A percentile compares a stretch with the other conserved stretches of the same genome.
phyloP scores from a whole-genome alignment of 352 stramenopile species.

The Blastocystis sp. region DNA sequence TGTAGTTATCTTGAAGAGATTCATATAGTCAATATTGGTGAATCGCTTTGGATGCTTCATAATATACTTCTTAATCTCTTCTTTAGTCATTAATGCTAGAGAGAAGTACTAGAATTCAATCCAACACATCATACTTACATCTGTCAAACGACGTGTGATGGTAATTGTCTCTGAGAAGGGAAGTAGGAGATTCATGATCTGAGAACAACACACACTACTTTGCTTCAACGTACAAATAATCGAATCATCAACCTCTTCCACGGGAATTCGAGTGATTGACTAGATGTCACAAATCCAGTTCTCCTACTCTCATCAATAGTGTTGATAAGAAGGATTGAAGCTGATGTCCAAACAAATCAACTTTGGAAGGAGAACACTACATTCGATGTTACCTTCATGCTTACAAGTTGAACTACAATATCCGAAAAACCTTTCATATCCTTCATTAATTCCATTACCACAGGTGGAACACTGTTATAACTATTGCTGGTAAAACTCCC shows the following conservation, averaged over 20 bases:
- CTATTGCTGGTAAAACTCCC: neutral
- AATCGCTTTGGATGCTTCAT: conserved; percentile 35
- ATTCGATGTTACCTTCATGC: neutral
- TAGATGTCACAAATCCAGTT: neutral
- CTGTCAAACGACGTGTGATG: conserved; percentile 11
- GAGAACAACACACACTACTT: conserved; percentile 47
- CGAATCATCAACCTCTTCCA: conserved; percentile 14
- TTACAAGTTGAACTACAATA: neutral
- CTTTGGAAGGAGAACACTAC: neutral
- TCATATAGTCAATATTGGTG: conserved; percentile 57
- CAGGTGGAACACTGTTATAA: conserved; percentile 47
- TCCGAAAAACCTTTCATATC: conserved; percentile 45
- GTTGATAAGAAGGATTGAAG: neutral
- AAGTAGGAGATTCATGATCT: conserved; percentile 54
- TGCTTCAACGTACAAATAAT: conserved; percentile 59
- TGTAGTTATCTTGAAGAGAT: conserved; percentile 56
- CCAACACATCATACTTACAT: neutral
- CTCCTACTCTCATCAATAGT: conserved; percentile 31
- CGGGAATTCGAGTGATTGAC: conserved; percentile 30
- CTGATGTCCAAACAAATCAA: conserved; percentile 5
- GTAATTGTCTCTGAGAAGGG: conserved; percentile 5
- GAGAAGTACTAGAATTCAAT: conserved; percentile 51
- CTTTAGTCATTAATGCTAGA: conserved; percentile 46
- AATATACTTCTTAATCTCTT: conserved; percentile 58
- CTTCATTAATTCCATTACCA: conserved; percentile 59